These are phyloP conservation scores for Medicago truncatula DNA, from an alignment of 306 rosid genomes.

Conservation along the genomic window MtrunA17r5.0-ANR NC_053045.1:14826001-14826500, in stretches of 20 bases:
- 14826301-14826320: constrained; percentile 7
- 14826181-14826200: constrained; percentile 54
- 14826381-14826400: constrained; percentile 87
- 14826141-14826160: constrained; percentile 42
- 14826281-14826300: constrained; percentile 63
- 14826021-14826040: constrained; percentile 79
- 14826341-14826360: constrained; percentile 31
- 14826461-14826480: constrained; percentile 94
- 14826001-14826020: constrained; percentile 98
- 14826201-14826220: constrained; percentile 70
- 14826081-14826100: constrained; percentile 51
- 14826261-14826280: constrained; percentile 45
- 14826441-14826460: constrained; percentile 76
- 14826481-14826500: constrained; percentile 87
- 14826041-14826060: constrained; percentile 55
- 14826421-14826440: constrained; percentile 86
- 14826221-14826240: constrained; percentile 57
- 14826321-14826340: constrained; percentile 14
- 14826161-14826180: constrained; percentile 39
- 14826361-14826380: constrained; percentile 60
- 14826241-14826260: constrained; percentile 39
- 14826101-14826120: constrained; percentile 69
- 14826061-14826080: constrained; percentile 51
- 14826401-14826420: constrained; percentile 89
- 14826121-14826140: constrained; percentile 57